Percentiles rank a stretch among this genome's conserved stretches.
Evolutionary conservation across 495 filamentous ascomycete species (phyloP).

Genomic region (Aspergillus olivimuriae): DNA sequence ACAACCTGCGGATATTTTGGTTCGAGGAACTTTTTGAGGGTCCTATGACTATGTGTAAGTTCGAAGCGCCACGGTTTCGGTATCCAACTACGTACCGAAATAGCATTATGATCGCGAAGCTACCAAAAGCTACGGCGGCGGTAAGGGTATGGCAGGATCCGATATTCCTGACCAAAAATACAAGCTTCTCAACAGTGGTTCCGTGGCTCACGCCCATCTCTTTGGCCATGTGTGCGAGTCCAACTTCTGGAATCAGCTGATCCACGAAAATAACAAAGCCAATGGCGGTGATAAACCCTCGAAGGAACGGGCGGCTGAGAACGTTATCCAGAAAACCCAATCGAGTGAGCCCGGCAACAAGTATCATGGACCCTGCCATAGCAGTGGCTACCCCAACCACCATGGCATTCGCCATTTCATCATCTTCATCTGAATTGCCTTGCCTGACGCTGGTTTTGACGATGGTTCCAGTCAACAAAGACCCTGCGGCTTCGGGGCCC

Average conservation of each 20-base stretch:
- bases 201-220: slow-evolving; percentile 61
- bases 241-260: slow-evolving; percentile 86
- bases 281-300: slow-evolving; percentile 95
- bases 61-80: not conserved
- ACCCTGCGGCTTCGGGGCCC: slow-evolving; percentile 91
- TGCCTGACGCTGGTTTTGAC: slow-evolving; percentile 69
- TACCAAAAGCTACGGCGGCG: slow-evolving; percentile 62
- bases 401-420: slow-evolving; percentile 63
- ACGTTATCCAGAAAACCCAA: slow-evolving; percentile 96
- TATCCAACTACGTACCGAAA: slow-evolving; percentile 48
- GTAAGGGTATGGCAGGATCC: slow-evolving; percentile 66
- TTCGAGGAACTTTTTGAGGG: slow-evolving; percentile 75
- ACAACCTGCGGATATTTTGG: slow-evolving; percentile 74
- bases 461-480: slow-evolving; percentile 79
- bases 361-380: slow-evolving; percentile 78
- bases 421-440: slow-evolving; percentile 61
- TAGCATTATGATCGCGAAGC: slow-evolving; percentile 85
- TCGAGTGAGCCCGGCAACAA: slow-evolving; percentile 73
- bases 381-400: slow-evolving; percentile 87
- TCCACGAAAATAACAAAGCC: slow-evolving; percentile 94
- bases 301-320: slow-evolving; percentile 81
- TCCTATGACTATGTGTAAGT: slow-evolving; percentile 36
- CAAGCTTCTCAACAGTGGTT: slow-evolving; percentile 76
- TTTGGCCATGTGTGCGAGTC: slow-evolving; percentile 58
- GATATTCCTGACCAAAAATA: slow-evolving; percentile 67